Base-by-base conservation (phyloP, 371 early-diverging fungal genomes). In the Mortierella sp. region DNA sequence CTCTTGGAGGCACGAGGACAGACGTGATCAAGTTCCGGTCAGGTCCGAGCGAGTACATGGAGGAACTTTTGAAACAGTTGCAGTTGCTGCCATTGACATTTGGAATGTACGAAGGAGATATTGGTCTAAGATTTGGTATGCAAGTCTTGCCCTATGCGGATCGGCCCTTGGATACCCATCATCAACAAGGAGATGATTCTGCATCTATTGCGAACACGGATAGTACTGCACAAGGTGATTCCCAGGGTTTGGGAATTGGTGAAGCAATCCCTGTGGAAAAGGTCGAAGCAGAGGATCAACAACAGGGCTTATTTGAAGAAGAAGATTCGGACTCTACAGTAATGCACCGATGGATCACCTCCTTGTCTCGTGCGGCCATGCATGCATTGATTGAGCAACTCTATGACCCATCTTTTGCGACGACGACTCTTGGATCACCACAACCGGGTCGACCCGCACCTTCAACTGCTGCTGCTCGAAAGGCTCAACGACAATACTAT, bases 21-120 rank as follows among this genome's bases (percentile, higher is more conserved):
- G 64, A 74, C 25, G 74, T 83, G 18, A 81, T 83, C 80, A 61
- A 46, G 66, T 70, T 73, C 64, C 64, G 66, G 59, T 76, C 72
- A 26, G 66, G 60, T 15, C 94, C 93, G 4, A 84, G 75, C 30
- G 84, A 86, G 14, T 92, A 91, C 68, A 89, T 92, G 45, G 90
- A 91, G 7, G 84, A 87, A 46, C 74, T 92, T 21, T 88, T 93
- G n/a, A 91, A 91, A 64, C 87, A 89, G 62, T 70, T 94, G 3
- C 73, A 90, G 37, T 87, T 86, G 60, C 73, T 94, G 14, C 93
- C 94, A 7, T 90, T 90, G 66, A 88, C 90, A 29, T 85, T 94
- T 62, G 93, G 92, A 47, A 83, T 88, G 25, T 92, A 91, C 70
- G 81, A 85, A 18, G 84, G 84, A 26, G 88, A 87, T 50, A 84